Conservation (phyloP, 768 basidiomycete genomes). For the Pisolithus orientalis region DNA sequence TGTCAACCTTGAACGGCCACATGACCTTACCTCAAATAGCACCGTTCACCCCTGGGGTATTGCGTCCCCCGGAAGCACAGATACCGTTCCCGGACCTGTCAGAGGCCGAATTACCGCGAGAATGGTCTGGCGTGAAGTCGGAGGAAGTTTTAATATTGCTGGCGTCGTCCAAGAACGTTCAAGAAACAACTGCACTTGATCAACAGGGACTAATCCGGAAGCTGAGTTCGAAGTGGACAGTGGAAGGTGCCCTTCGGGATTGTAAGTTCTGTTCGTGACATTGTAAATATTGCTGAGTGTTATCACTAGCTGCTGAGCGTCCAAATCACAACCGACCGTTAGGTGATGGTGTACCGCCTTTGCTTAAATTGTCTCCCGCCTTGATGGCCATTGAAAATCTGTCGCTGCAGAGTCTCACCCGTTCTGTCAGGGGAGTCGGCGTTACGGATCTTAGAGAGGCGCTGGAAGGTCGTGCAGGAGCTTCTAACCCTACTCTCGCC, state of each 20-base stretch:
- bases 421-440: constrained; percentile 75
- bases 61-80: constrained; percentile 41
- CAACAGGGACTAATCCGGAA: constrained; percentile 46
- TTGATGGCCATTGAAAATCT: constrained; percentile 90
- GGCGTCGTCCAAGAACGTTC: constrained; percentile 45
- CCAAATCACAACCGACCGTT: constrained; percentile 51
- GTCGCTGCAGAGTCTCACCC: constrained; percentile 77
- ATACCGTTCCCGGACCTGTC: constrained; percentile 33
- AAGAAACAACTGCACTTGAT: constrained; percentile 61
- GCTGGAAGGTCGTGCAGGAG: constrained; percentile 75
- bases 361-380: constrained; percentile 76
- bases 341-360: constrained; percentile 64
- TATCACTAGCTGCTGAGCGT: constrained; percentile 46
- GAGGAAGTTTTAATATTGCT: constrained; percentile 53
- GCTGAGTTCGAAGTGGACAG: constrained; percentile 61
- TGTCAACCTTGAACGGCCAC: constrained; percentile 36
- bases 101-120: constrained; percentile 15
- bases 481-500: constrained; percentile 70
- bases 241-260: constrained; percentile 65
- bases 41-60: constrained; percentile 31
- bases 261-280: constrained; percentile 45
- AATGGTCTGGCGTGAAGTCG: constrained; percentile 40
- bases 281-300: constrained; percentile 5
- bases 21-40: constrained; percentile 31
- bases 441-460: constrained; percentile 87